phyloP scores from a whole-genome alignment of 768 basidiomycete species.

The Mycena olivaceomarginata region DNA sequence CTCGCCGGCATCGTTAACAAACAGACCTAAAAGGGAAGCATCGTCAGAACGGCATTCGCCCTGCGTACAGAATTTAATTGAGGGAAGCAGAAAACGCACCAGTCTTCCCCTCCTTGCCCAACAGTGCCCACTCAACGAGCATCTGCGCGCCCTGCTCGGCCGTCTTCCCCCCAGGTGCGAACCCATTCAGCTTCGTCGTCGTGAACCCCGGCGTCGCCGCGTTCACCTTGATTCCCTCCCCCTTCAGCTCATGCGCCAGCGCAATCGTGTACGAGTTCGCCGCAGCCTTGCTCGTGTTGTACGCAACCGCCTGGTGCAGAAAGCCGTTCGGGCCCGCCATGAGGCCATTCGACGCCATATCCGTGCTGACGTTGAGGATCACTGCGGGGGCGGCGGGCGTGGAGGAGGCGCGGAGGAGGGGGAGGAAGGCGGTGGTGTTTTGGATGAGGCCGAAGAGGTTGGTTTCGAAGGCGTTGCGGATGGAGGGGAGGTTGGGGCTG shows the following conservation, averaged over 20 bases:
- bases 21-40: background rate
- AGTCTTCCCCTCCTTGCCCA: slow-evolving; percentile 24
- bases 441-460: slow-evolving; percentile 68
- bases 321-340: slow-evolving; percentile 1
- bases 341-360: slow-evolving; percentile 24
- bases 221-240: slow-evolving; percentile 32
- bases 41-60: background rate
- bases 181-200: slow-evolving; percentile 31
- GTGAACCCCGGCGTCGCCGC: slow-evolving; percentile 34
- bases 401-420: slow-evolving; percentile 58
- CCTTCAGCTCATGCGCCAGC: slow-evolving; percentile 29
- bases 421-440: slow-evolving; percentile 60
- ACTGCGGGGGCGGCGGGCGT: slow-evolving; percentile 49
- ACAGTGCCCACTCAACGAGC: slow-evolving; percentile 16
- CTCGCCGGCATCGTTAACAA: background rate
- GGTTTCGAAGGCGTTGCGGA: slow-evolving; percentile 62
- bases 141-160: slow-evolving; percentile 26
- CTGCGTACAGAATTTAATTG: background rate
- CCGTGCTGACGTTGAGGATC: slow-evolving; percentile 61
- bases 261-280: slow-evolving; percentile 37
- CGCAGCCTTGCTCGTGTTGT: slow-evolving; percentile 36
- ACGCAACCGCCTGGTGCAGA: slow-evolving; percentile 22
- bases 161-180: slow-evolving; percentile 23
- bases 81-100: background rate
- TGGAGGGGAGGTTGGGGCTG: slow-evolving; percentile 54